Evolutionary conservation across 2,329 filamentous ascomycete species (phyloP).

Genomic region (Alternaria rosae): DNA sequence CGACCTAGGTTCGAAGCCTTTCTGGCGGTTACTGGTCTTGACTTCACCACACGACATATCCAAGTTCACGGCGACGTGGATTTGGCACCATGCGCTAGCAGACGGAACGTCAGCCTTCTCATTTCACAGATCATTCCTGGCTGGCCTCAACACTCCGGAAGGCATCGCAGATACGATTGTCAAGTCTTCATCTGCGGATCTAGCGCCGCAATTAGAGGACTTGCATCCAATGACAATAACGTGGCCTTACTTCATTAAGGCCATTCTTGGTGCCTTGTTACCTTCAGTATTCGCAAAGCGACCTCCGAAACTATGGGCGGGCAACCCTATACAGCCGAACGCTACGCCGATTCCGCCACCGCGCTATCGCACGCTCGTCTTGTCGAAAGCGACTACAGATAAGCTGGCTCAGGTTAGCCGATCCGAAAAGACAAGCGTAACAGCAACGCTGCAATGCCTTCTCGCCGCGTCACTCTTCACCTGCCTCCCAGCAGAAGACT

Average conservation of each 20-base stretch:
- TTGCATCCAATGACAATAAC: constrained; percentile 52
- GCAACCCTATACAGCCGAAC: constrained; percentile 22
- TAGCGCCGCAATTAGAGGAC: constrained; percentile 53
- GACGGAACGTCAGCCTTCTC: constrained; percentile 57
- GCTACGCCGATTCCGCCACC: constrained; percentile 24
- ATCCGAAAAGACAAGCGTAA: constrained; percentile 51
- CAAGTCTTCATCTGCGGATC: constrained; percentile 20
- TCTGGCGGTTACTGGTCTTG: constrained; percentile 55
- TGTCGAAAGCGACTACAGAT: constrained; percentile 41
- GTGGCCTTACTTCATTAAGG: constrained; percentile 43
- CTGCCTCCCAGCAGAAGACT: constrained; percentile 36
- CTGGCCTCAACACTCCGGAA: constrained; percentile 36
- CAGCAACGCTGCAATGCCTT: constrained; percentile 50
- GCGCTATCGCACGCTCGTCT: constrained; percentile 39
- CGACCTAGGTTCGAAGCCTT: constrained; percentile 40
- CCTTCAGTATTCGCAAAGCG: constrained; percentile 30
- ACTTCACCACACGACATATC: constrained; percentile 2
- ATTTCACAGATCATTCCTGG: constrained; percentile 55
- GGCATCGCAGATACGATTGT: constrained; percentile 15
- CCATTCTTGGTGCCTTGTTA: constrained; percentile 46
- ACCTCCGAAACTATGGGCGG: constrained; percentile 32
- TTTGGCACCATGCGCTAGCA: constrained; percentile 59
- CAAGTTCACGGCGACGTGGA: constrained; percentile 54
- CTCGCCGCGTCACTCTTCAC: constrained; percentile 51
- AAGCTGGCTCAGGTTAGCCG: constrained; percentile 46